Evolutionary conservation across 2,329 filamentous ascomycete genomes (phyloP), one percentile per base, ranked within the genome.

Genomic region (Decorospora gaudefroyi): DNA sequence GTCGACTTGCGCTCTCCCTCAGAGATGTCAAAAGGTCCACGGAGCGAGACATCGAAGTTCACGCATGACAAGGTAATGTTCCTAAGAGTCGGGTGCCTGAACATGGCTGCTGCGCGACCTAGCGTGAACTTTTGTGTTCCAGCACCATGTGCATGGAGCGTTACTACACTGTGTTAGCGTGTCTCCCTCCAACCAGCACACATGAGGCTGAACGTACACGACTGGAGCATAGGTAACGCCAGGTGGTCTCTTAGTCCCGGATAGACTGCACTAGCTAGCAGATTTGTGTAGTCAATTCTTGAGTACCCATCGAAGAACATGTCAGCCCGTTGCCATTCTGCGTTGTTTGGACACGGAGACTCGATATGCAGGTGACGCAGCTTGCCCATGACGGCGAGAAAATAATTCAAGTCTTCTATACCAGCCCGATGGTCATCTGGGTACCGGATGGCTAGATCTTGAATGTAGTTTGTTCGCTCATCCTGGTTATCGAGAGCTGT

Each of bases 331-430:
- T 48, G 51, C 62, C 62, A 68, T 23, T 64, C 63, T n/a, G 48
- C 45, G 33, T 70, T 68, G 32, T 70, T 70, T 9, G 65, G 64
- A 43, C 67, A 70, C 0, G 67, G 65, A 11, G 57, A 64, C 39
- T 70, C 67, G 16, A 70, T 53, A 5, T 55, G 61, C 31, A 70
- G 46, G 27, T 65, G 54, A 10, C 60, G 57, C 12, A 70, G 42
- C 39, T 58, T 64, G 7, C 47, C 37, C 58, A 70, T 64, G 19
- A 59, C 22, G 4, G 42, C 43, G 9, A 69, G 33, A 25, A 59
- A 57, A 13, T 57, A 52, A 46, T 68, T 62, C 4, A 70, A 36
- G 3, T 59, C 44, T 33, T 65, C 64, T 17, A 71, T 66, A 0
- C 65, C 66, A 1, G 61, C 51, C 21, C 55, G 53, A 16, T 50